phyloP scores from a whole-genome alignment of 345 rosid species.

The Corchorus capsularis region DNA sequence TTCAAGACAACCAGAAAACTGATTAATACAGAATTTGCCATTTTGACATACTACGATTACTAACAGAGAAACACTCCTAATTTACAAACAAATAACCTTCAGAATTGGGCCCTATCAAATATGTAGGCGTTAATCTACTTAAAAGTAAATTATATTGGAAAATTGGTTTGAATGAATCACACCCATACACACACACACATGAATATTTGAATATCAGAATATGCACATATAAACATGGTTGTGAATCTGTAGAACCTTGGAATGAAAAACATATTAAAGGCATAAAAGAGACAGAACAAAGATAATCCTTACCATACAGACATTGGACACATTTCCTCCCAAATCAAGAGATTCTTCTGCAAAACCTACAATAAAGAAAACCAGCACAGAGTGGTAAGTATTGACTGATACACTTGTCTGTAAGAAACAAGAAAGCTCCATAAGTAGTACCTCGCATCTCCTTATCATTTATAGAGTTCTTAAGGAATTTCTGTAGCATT shows the following conservation, averaged over 20 bases:
- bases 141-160: too few species aligned
- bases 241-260: background rate
- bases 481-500: constrained; percentile 47
- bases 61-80: background rate
- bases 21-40: background rate
- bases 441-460: constrained; percentile 15
- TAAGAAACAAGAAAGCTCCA: background rate
- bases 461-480: background rate
- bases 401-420: background rate
- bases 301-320: background rate
- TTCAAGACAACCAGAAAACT: background rate
- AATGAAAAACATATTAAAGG: background rate
- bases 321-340: constrained; percentile 2
- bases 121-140: too few species aligned
- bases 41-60: background rate
- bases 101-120: background rate
- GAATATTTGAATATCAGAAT: too few species aligned
- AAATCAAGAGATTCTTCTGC: constrained; percentile 8
- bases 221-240: background rate
- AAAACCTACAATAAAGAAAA: constrained; percentile 8
- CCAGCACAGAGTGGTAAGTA: background rate
- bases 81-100: background rate
- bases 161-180: too few species aligned
- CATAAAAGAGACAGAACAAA: background rate
- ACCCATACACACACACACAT: background rate